Evolutionary conservation across 192 early-diverging fungal genomes (phyloP).

Genomic region (Rhizophagus clarus): DNA sequence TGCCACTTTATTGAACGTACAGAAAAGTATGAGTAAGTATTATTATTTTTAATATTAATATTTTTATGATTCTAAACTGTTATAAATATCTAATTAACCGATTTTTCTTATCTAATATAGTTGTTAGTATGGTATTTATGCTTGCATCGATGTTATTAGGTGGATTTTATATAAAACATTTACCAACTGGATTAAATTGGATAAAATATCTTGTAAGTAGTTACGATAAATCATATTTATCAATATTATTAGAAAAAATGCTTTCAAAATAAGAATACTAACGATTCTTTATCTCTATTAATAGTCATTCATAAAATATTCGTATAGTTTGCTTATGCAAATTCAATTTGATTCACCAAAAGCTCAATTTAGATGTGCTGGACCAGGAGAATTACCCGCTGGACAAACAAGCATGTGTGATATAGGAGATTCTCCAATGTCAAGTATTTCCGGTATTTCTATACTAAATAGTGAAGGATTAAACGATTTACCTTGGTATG

Average conservation of each 20-base stretch:
- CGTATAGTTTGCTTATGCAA: neutral
- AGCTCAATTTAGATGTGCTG: neutral
- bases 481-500: neutral
- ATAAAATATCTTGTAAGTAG: constrained; percentile 4
- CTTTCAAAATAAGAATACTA: neutral
- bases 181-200: neutral
- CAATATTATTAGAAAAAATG: neutral
- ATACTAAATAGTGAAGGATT: neutral
- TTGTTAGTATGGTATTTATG: neutral
- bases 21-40: neutral
- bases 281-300: neutral
- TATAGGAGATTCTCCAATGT: no score
- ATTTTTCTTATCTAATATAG: neutral
- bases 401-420: neutral
- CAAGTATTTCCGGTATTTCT: neutral
- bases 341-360: constrained; percentile 14
- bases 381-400: no score
- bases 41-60: no score
- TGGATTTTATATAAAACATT: constrained; percentile 18
- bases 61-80: neutral
- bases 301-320: constrained; percentile 8
- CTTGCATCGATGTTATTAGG: constrained; percentile 15
- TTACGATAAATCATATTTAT: neutral
- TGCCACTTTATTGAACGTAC: constrained; percentile 14
- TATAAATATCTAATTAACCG: neutral